Evolutionary conservation across 164 flowering plant species (phyloP).

Genomic region (Litsea cubeba): DNA sequence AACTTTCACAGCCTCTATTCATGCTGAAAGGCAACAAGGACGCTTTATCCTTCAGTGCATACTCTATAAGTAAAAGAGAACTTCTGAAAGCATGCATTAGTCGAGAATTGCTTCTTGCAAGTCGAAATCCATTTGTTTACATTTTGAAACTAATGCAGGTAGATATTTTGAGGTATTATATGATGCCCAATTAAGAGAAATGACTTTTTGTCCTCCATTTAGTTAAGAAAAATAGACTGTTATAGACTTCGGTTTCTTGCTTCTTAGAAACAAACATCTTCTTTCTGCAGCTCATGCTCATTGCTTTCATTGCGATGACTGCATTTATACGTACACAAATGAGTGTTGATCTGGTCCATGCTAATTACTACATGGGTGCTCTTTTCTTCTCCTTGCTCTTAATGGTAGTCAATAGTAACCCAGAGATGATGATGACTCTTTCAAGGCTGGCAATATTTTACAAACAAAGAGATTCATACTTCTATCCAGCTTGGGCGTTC

Average conservation of each 20-base stretch:
- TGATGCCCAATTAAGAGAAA: no score
- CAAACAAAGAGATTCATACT: constrained; percentile 13
- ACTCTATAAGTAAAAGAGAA: no score
- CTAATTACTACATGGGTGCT: constrained; percentile 10
- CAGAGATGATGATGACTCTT: constrained; percentile 10
- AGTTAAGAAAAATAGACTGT: not conserved
- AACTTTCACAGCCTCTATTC: no score
- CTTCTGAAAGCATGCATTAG: no score
- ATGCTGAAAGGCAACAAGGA: no score
- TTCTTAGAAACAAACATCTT: not conserved
- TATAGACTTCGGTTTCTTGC: not conserved
- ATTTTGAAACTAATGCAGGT: constrained; percentile 40
- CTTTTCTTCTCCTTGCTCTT: constrained; percentile 7
- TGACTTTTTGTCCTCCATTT: no score
- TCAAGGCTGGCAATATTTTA: constrained; percentile 5
- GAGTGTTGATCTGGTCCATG: constrained; percentile 6
- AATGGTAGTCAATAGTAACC: constrained; percentile 5
- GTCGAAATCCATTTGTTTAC: constrained; percentile 34
- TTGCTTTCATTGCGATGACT: constrained; percentile 9
- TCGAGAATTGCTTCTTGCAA: no score
- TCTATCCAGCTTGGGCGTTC: constrained; percentile 11
- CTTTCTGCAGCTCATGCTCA: not conserved
- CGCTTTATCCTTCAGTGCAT: no score
- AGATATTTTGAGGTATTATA: not conserved
- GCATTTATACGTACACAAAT: constrained; percentile 7